Evolutionary conservation across 2,329 filamentous ascomycete genomes (phyloP), one percentile per base, ranked within the genome.

Genomic region (Domatiomyces catenatus): DNA sequence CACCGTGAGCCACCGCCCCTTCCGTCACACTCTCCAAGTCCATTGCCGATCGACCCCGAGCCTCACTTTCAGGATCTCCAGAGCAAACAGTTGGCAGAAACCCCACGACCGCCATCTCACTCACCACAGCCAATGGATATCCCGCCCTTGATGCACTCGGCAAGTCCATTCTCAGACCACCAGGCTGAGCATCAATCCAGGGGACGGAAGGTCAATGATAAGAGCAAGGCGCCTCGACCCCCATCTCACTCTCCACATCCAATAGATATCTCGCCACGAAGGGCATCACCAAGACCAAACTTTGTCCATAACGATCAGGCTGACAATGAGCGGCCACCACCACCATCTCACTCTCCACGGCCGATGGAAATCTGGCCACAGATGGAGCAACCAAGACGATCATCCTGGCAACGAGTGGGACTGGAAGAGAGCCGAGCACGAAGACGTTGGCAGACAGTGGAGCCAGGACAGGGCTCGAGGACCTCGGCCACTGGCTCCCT

Each of bases 201-300:
- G 20, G 28, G 26, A 1, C 19, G 17, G 20, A 22, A 10, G 48
- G 3, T 3, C 7, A 42, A 20, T 3, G 20, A 46, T 5, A 44
- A 42, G 8, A 32, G 28, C 8, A 42, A 53, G 17, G 53, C 55
- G 8, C 58, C 56, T 39, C 58, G 56, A 43, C 58, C 57, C 8
- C 58, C 58, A 28, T 54, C 51, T 5, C 58, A 60, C 53, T 60
- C 57, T 5, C 58, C 58, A 15, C 51, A 52, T 28, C 58, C 58
- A 1, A 32, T 56, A 6, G 56, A 59, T 48, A 52, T 58, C 15
- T 54, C 46, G 5, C 51, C 49, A 15, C 32, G 32, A 15, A 39
- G 15, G 32, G 32, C 32, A 10, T 39, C 32, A 39, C 32, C 32
- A 39, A 39, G 32, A 39, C 32, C 32, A 15, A 4, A 2, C 3